Base-by-base conservation (phyloP, 2,329 filamentous ascomycete species). In the Lachnellula suecica region DNA sequence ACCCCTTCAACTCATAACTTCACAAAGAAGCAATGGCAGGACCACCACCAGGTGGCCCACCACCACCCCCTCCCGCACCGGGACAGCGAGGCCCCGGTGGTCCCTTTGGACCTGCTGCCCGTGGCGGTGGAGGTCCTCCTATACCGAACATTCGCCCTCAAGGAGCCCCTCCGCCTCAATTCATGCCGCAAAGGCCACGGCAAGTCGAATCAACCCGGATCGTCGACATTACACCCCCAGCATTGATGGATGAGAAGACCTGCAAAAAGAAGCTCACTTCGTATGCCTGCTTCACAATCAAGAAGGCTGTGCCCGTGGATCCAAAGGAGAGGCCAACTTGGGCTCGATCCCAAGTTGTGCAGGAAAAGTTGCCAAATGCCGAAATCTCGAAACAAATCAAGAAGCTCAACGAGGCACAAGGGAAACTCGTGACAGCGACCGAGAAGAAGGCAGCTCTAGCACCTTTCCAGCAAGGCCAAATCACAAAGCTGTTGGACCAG, bases 361-460 rank as follows among this genome's bases (percentile, higher is more conserved):
- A 66, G 42, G 65, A 68, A 44, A 41, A 47, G 13, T 48, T 62
- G 11, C 43, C 63, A 11, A 59, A 64, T 35, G 59, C 65, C 4
- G 62, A 67, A 17, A 62, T 67, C 22, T 25, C 43, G n/a, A 59
- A 57, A 34, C 54, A 60, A 31, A 57, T 67, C 38, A 61, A 62
- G 46, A 63, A 56, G 49, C 54, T 66, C 17, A 59, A 57, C 31
- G 55, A 64, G n/a, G 31, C 43, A 1, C 57, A 47, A 22, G 44
- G 44, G 22, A 52, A 54, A 19, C 56, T 25, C 25, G 20, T 23
- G 22, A 43, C 61, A 3, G 57, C 67, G 24, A 43, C 58, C 11
- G 62, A 68, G 8, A 65, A 66, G 49, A 68, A 62, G 50, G 51
- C 44, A 4, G 54, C 51, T 3, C 54, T 69, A 15, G 54, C 35